These are phyloP conservation scores for Vitis hybrid DNA, from an alignment of 177 flowering plant genomes.

Conservation along the genomic window DNA sequence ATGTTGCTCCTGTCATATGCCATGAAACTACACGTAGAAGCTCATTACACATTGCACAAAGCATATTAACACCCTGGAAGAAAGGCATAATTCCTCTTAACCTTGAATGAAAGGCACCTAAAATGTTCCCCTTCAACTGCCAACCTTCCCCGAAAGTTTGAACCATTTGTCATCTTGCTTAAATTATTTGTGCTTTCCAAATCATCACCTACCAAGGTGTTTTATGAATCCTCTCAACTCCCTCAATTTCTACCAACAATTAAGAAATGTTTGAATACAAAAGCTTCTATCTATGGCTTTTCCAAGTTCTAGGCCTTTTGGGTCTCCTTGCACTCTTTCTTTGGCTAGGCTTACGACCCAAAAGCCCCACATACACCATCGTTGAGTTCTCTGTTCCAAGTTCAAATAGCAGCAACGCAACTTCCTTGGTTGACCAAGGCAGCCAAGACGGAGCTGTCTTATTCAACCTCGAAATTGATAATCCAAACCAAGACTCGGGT, in stretches of 20 bases:
- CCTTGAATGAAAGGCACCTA: neutral
- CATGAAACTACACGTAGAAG: neutral
- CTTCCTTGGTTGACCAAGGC: neutral
- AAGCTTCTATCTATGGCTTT: slow-evolving; percentile 18
- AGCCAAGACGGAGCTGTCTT: slow-evolving; percentile 4
- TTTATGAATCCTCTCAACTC: neutral
- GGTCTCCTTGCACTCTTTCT: slow-evolving; percentile 21
- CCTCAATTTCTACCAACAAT: neutral
- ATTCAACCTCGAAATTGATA: slow-evolving; percentile 15
- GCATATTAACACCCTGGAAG: slow-evolving; percentile 6
- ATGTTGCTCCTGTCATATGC: neutral
- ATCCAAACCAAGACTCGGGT: slow-evolving; percentile 24
- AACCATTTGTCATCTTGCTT: neutral
- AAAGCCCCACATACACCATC: slow-evolving; percentile 29
- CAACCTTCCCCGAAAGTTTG: neutral
- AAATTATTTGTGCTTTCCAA: neutral
- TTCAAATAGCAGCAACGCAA: neutral
- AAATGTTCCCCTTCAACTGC: neutral
- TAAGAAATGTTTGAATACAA: neutral
- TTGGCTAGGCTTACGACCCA: slow-evolving; percentile 35
- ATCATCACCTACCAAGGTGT: neutral
- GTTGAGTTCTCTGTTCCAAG: slow-evolving; percentile 18
- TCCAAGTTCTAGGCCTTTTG: slow-evolving; percentile 21
- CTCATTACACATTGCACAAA: neutral
- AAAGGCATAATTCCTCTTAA: slow-evolving; percentile 3